Evolutionary conservation across 2,329 filamentous ascomycete species (phyloP).

Genomic region (Trichothecium sympodiale): DNA sequence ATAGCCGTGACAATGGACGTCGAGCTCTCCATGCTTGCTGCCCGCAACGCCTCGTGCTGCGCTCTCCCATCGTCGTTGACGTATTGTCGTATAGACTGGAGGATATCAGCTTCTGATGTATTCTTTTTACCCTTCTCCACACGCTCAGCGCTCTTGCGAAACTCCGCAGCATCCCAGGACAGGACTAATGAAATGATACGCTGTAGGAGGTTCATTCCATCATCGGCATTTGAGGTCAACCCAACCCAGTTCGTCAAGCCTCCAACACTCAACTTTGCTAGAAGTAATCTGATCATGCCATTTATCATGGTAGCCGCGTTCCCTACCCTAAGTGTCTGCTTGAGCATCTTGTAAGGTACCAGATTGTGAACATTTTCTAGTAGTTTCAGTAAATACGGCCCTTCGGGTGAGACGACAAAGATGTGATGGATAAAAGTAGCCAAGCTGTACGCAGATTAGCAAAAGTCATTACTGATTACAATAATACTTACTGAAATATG

Average conservation of each 20-base stretch:
- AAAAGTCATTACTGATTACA: background rate
- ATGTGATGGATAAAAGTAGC: conserved; percentile 66
- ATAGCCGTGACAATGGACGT: conserved; percentile 58
- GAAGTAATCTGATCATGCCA: conserved; percentile 58
- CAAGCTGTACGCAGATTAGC: conserved; percentile 34
- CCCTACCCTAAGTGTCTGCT: conserved; percentile 63
- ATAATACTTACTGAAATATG: conserved; percentile 54
- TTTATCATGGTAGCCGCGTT: conserved; percentile 77
- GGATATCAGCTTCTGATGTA: conserved; percentile 44
- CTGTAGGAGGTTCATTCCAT: conserved; percentile 74
- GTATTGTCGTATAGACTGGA: conserved; percentile 49
- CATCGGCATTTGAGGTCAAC: conserved; percentile 56
- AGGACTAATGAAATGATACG: conserved; percentile 64
- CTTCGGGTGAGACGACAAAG: conserved; percentile 63
- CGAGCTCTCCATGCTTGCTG: conserved; percentile 35
- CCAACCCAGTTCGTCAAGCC: conserved; percentile 73
- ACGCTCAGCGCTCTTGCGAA: conserved; percentile 52
- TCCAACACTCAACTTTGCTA: conserved; percentile 68
- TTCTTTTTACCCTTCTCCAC: conserved; percentile 48
- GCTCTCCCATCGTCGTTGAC: conserved; percentile 36
- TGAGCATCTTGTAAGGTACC: conserved; percentile 59
- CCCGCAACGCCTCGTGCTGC: conserved; percentile 48
- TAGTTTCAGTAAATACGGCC: conserved; percentile 61
- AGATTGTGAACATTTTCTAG: conserved; percentile 59
- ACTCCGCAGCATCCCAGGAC: conserved; percentile 61